Conservation (phyloP, 495 filamentous ascomycete genomes). For the Aspergillus sparsus region DNA sequence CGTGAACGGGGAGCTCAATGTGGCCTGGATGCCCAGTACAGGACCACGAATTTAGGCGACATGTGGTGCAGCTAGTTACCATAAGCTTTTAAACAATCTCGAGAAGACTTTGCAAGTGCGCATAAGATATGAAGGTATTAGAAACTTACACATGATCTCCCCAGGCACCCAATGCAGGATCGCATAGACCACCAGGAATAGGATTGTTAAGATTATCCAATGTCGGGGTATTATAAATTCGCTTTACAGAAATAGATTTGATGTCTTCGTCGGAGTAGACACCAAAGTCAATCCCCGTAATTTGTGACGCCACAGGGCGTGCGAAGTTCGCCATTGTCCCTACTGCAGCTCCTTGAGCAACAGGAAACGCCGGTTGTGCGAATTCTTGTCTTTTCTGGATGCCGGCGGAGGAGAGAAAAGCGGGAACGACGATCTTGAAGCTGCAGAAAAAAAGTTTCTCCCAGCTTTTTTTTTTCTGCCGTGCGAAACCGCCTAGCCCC, state of each 20-base stretch:
- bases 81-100: conserved; percentile 11
- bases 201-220: conserved; percentile 87
- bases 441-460: conserved; percentile 26
- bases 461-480: conserved; percentile 34
- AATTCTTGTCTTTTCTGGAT: conserved; percentile 26
- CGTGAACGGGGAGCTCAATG: conserved; percentile 87
- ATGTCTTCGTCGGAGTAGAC: conserved; percentile 81
- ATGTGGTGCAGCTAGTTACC: conserved; percentile 77
- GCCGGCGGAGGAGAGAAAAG: conserved; percentile 24
- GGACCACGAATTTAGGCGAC: conserved; percentile 69
- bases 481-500: conserved; percentile 22
- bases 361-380: conserved; percentile 40
- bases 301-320: conserved; percentile 79
- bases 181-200: conserved; percentile 85
- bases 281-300: conserved; percentile 86
- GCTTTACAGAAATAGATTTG: conserved; percentile 83
- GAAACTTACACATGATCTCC: conserved; percentile 70
- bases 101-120: conserved; percentile 5
- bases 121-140: conserved; percentile 1
- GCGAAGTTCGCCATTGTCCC: conserved; percentile 72
- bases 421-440: conserved; percentile 27
- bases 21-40: conserved; percentile 95
- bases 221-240: conserved; percentile 84
- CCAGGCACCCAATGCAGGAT: conserved; percentile 90
- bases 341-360: conserved; percentile 46